phyloP scores from a whole-genome alignment of 2,329 filamentous ascomycete species.

The Talaromyces sp. region DNA sequence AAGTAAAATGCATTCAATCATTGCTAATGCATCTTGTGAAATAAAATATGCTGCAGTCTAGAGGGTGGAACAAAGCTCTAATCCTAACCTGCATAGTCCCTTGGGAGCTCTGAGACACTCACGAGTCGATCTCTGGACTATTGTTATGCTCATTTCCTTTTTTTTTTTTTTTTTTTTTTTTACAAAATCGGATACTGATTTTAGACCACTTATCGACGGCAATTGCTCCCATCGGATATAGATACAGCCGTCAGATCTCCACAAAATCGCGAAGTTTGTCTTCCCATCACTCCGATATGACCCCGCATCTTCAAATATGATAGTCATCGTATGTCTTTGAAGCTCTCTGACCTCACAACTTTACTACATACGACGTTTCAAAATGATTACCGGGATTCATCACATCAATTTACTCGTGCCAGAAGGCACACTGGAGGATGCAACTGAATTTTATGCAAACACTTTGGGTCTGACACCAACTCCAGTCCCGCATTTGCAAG shows the following conservation, averaged over 20 bases:
- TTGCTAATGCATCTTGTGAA: neutral
- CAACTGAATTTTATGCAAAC: constrained; percentile 53
- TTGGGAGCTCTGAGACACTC: neutral
- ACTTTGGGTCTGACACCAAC: constrained; percentile 56
- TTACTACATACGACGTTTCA: neutral
- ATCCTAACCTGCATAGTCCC: neutral
- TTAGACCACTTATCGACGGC: neutral
- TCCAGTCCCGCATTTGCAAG: constrained; percentile 53
- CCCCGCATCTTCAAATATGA: neutral
- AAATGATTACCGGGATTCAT: constrained; percentile 54
- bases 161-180: too few species aligned
- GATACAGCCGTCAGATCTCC: constrained; percentile 6
- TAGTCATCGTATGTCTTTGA: neutral
- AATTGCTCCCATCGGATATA: constrained; percentile 1
- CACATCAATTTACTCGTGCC: constrained; percentile 61
- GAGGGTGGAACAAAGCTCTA: neutral
- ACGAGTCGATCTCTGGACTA: neutral
- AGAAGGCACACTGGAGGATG: constrained; percentile 49
- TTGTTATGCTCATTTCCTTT: neutral
- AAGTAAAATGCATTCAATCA: neutral
- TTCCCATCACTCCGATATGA: neutral
- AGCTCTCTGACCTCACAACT: neutral
- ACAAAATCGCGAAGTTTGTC: neutral
- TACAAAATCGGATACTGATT: too few species aligned
- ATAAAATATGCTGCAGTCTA: neutral